phyloP scores from a whole-genome alignment of 257 asterid species.

The Mentha longifolia region DNA sequence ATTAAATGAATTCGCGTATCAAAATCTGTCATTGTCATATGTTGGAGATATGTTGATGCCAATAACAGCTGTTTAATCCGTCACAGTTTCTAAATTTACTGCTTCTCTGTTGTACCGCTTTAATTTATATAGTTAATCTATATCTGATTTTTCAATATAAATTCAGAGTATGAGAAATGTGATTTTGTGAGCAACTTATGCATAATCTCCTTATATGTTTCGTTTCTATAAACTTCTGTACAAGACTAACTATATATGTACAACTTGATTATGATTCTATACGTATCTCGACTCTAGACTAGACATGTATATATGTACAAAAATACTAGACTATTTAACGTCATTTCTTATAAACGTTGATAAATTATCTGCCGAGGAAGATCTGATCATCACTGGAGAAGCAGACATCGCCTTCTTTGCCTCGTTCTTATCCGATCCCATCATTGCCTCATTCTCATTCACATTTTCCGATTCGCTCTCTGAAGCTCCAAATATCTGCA shows the following conservation, averaged over 20 bases:
- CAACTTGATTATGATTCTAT: too few species aligned
- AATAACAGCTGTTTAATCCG: too few species aligned
- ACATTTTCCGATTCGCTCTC: constrained; percentile 31
- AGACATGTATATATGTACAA: too few species aligned
- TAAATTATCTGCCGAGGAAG: constrained; percentile 36
- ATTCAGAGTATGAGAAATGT: too few species aligned
- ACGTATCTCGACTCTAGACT: too few species aligned
- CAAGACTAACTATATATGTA: neutral
- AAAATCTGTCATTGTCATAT: neutral
- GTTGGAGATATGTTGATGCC: constrained; percentile 10
- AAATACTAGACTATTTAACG: neutral
- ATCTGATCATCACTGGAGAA: constrained; percentile 47
- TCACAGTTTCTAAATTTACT: too few species aligned
- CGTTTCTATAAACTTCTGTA: neutral
- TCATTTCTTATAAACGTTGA: constrained; percentile 45
- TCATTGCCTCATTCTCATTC: constrained; percentile 19
- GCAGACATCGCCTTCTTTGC: constrained; percentile 41
- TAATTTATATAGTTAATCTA: too few species aligned
- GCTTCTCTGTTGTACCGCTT: too few species aligned
- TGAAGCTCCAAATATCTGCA: constrained; percentile 46
- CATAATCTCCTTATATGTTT: neutral
- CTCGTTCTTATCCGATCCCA: constrained; percentile 32
- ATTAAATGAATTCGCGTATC: constrained; percentile 20
- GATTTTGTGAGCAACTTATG: too few species aligned
- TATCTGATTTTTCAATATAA: too few species aligned